Percentiles rank a stretch among this genome's conserved stretches.
Evolutionary conservation across 345 rosid genomes (phyloP).

Genomic region (Pseudoturritis turrita): DNA sequence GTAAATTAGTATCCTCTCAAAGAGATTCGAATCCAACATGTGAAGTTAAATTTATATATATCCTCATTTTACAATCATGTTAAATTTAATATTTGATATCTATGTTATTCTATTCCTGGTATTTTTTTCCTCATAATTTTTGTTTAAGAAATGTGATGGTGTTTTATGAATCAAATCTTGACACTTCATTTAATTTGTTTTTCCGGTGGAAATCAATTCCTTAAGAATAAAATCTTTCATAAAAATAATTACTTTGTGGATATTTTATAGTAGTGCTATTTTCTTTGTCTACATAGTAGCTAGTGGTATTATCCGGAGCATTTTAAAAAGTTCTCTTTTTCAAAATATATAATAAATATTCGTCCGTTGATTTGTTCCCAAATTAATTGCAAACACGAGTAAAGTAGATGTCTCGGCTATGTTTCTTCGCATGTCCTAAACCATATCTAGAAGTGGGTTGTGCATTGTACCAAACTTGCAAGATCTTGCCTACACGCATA

Average conservation of each 20-base stretch:
- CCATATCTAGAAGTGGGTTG: slow-evolving; percentile 21
- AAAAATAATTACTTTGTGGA: background rate
- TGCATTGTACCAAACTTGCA: slow-evolving; percentile 23
- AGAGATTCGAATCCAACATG: too few species aligned
- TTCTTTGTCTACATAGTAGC: slow-evolving; percentile 2
- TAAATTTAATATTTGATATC: background rate
- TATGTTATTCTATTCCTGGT: background rate
- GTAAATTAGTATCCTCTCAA: too few species aligned
- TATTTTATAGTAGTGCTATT: background rate
- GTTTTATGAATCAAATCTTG: background rate
- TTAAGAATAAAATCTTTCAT: slow-evolving; percentile 5
- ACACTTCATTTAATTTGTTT: background rate
- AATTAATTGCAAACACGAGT: slow-evolving; percentile 26
- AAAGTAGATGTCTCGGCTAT: slow-evolving; percentile 22
- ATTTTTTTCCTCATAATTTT: background rate
- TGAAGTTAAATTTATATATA: too few species aligned
- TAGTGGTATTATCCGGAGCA: slow-evolving; percentile 17
- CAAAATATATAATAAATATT: background rate
- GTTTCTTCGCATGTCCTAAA: slow-evolving; percentile 22
- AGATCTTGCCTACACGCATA: slow-evolving; percentile 29
- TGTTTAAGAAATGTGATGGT: background rate
- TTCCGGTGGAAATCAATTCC: background rate
- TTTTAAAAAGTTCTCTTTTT: background rate
- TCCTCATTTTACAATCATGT: background rate
- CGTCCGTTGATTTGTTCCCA: slow-evolving; percentile 23